phyloP scores from a whole-genome alignment of 1,284 basidiomycete genomes.

The Malassezia globosa region DNA sequence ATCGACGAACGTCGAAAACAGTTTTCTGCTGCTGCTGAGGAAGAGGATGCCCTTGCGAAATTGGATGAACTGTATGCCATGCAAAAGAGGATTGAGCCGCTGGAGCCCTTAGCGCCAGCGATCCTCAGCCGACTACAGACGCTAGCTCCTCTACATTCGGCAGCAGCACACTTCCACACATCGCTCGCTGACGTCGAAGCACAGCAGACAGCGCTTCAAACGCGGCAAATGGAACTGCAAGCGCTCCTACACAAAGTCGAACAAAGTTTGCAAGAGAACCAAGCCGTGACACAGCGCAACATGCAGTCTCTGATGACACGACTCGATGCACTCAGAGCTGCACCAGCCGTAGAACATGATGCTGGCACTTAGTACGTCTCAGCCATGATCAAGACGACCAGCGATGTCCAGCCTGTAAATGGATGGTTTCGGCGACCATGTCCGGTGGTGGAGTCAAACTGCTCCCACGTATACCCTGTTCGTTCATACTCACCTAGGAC shows the following conservation, averaged over 20 bases:
- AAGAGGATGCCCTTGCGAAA: slow-evolving; percentile 29
- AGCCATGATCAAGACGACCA: slow-evolving; percentile 42
- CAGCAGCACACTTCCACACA: slow-evolving; percentile 61
- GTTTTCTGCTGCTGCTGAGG: slow-evolving; percentile 40
- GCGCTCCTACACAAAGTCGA: slow-evolving; percentile 55
- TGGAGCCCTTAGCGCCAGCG: slow-evolving; percentile 77
- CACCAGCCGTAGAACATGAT: too few relatives aligned
- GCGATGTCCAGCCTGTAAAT: slow-evolving; percentile 40
- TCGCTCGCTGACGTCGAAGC: slow-evolving; percentile 64
- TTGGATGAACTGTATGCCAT: slow-evolving; percentile 55
- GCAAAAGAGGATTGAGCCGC: slow-evolving; percentile 68
- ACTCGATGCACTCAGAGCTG: slow-evolving; percentile 54
- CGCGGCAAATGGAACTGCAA: slow-evolving; percentile 59
- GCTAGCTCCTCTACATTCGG: slow-evolving; percentile 67
- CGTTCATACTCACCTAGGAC: slow-evolving; percentile 75
- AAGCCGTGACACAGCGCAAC: slow-evolving; percentile 36
- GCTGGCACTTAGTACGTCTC: slow-evolving; percentile 24
- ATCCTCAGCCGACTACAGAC: slow-evolving; percentile 78
- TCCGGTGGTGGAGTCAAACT: slow-evolving; percentile 73
- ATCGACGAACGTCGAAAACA: slow-evolving; percentile 54
- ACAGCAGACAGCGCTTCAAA: slow-evolving; percentile 50
- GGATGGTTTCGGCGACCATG: slow-evolving; percentile 64
- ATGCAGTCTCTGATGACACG: slow-evolving; percentile 59
- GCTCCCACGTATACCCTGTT: slow-evolving; percentile 91
- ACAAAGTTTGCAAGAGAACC: slow-evolving; percentile 58